These are phyloP conservation scores for Penicillium egyptiacum DNA, from an alignment of 495 filamentous ascomycete genomes.

Conservation along the genomic window DNA sequence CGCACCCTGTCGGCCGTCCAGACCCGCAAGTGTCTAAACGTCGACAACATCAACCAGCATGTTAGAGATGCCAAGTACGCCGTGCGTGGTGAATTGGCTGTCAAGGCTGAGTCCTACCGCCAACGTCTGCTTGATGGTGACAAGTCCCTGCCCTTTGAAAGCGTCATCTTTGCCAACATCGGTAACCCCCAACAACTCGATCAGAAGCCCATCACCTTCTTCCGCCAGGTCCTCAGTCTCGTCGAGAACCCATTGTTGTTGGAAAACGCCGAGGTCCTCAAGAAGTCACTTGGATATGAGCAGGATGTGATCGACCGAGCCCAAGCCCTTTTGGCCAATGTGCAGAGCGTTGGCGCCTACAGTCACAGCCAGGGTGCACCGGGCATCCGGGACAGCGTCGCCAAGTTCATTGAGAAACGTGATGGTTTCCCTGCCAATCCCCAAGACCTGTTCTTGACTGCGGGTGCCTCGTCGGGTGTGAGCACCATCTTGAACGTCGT, in stretches of 20 bases:
- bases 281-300: slow-evolving; percentile 71
- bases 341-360: slow-evolving; percentile 93
- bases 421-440: slow-evolving; percentile 84
- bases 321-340: slow-evolving; percentile 70
- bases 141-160: slow-evolving; percentile 75
- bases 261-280: slow-evolving; percentile 70
- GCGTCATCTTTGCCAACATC: slow-evolving; percentile 95
- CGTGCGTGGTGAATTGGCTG: slow-evolving; percentile 91
- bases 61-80: slow-evolving; percentile 88
- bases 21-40: slow-evolving; percentile 61
- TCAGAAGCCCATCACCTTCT: slow-evolving; percentile 98
- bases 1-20: slow-evolving; percentile 58
- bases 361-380: slow-evolving; percentile 88
- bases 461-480: slow-evolving; percentile 90
- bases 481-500: slow-evolving; percentile 90
- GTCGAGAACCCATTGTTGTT: slow-evolving; percentile 86
- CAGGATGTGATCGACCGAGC: slow-evolving; percentile 85
- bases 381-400: slow-evolving; percentile 82
- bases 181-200: slow-evolving; percentile 98
- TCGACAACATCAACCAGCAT: slow-evolving; percentile 89
- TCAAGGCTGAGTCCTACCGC: slow-evolving; percentile 85
- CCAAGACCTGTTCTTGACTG: slow-evolving; percentile 78
- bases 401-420: slow-evolving; percentile 85
- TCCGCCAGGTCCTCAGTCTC: slow-evolving; percentile 93
- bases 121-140: slow-evolving; percentile 61